Evolutionary conservation across 2,329 filamentous ascomycete genomes (phyloP), one percentile per base, ranked within the genome.

Genomic region (Pseudocercospora fijiensis): DNA sequence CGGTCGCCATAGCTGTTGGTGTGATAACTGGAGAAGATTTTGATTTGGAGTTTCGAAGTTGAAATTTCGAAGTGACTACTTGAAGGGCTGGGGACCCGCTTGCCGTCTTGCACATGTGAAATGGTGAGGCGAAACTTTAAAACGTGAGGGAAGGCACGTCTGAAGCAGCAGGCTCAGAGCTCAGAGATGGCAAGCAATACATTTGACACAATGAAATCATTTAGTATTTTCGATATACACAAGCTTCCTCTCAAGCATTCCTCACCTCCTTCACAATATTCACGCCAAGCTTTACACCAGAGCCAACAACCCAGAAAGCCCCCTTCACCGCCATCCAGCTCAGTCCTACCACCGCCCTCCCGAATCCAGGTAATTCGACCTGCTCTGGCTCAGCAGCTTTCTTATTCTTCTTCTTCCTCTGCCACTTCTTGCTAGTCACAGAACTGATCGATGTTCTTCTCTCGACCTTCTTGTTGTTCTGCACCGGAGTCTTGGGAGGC

Each of bases 251-350:
- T 26, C 16, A 43, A 24, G 27, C 55, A 52, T 43, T 75, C 73
- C 63, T 77, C 74, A 61, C 72, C 61, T 76, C 75, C 20, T 78
- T 75, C 2, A 80, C 71, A 6, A 80, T 69, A 3, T 37, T 76
- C 71, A 68, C 63, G 20, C 80, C 72, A 41, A 79, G 71, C 73
- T 78, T 81, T 22, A 82, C 74, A 2, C 72, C 55, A 16, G 80
- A 71, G 57, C 74, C 74, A 6, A 82, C 60, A 49, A 81, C 73
- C 65, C 76, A 80, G 2, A 81, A 76, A 2, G 78, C 73, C 0
- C 75, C 73, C 69, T 79, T 81, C 60, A 82, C 76, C 4, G 73
- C 74, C 66, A 81, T 76, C 0, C 75, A 77, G 33, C 81, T 62
- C 24, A 81, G 65, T 1, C 70, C 71, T 4, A 82, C 73, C 4